These are phyloP conservation scores for Penicillium pulvis DNA, from an alignment of 495 filamentous ascomycete genomes.

Conservation along the genomic window DNA sequence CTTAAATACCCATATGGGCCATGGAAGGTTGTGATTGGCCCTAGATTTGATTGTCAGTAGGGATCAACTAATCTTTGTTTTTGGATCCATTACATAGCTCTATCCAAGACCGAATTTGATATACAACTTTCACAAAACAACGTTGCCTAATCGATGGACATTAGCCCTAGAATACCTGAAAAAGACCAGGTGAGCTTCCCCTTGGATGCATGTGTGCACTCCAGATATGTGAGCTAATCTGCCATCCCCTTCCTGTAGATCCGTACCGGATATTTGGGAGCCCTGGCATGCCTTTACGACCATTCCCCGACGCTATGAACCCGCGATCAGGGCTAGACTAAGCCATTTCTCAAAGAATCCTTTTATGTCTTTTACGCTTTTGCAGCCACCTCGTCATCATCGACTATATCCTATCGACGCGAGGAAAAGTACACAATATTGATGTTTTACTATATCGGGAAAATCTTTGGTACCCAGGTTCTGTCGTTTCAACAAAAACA, in stretches of 20 bases:
- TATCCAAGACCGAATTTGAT: not conserved
- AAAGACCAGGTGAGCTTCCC: constrained; percentile 15
- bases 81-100: not conserved
- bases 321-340: constrained; percentile 14
- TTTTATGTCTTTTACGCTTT: not conserved
- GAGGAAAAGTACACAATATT: not conserved
- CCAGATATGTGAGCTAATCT: constrained; percentile 24
- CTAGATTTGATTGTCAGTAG: not conserved
- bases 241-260: constrained; percentile 20
- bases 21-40: not conserved
- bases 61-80: not conserved
- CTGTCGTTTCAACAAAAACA: not conserved
- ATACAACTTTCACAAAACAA: not conserved
- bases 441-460: not conserved
- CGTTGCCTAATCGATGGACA: not conserved
- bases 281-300: constrained; percentile 24
- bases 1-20: not conserved
- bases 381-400: constrained; percentile 1
- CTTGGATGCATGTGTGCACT: constrained; percentile 20
- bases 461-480: not conserved
- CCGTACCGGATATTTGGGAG: constrained; percentile 27
- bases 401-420: not conserved
- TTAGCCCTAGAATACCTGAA: not conserved
- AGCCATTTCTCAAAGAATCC: constrained; percentile 2
- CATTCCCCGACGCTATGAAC: constrained; percentile 23